Base-by-base conservation (phyloP, 345 rosid genomes). In the Diplotaxis tenuifolia region DNA sequence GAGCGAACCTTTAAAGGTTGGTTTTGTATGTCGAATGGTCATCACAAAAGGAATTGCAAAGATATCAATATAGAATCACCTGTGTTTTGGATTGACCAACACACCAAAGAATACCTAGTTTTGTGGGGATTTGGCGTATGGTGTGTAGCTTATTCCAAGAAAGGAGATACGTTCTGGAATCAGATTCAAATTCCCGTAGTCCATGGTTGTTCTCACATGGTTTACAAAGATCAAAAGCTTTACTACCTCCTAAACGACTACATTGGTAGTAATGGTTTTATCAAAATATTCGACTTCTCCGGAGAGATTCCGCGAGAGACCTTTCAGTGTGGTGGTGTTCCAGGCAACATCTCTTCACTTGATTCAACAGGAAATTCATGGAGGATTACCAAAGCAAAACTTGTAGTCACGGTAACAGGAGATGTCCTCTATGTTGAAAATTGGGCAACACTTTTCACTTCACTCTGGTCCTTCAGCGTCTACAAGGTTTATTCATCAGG, bases 281-380 rank as follows among this genome's bases (percentile, higher is more conserved):
- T 53, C 58, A 53, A 53, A 53, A 53, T 53, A 53, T 53, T 53
- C 58, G 58, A 53, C 12, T 53, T 53, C 58, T 53, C 58, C 28
- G 7, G 7, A 21, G 28, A 53, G 58, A 10, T 53, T 21, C 58
- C 58, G 58, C 58, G 23, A 53, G 58, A 53, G 14, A 53, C 58
- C 28, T 53, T 53, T 53, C 28, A 53, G 3, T 53, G 58, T 53
- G 58, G 58, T 52, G 36, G 36, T 31, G 9, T 31, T 36, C 42
- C 42, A 36, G 42, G 42, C 42, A 36, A 36, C 27, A 52, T 9
- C 56, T 7, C 56, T 50, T 9, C 42, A 36, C 14, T 50, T 50
- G 25, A 50, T 50, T 6, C 56, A 50, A 34, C 11, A 19, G 45
- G 45, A 11, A 12, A 10, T 38, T 38, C 56, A 52, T 47, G 53